Percentiles rank a stretch among this genome's conserved stretches.
Conservation (phyloP, 2,329 filamentous ascomycete species). For the Aspergillus sp. region DNA sequence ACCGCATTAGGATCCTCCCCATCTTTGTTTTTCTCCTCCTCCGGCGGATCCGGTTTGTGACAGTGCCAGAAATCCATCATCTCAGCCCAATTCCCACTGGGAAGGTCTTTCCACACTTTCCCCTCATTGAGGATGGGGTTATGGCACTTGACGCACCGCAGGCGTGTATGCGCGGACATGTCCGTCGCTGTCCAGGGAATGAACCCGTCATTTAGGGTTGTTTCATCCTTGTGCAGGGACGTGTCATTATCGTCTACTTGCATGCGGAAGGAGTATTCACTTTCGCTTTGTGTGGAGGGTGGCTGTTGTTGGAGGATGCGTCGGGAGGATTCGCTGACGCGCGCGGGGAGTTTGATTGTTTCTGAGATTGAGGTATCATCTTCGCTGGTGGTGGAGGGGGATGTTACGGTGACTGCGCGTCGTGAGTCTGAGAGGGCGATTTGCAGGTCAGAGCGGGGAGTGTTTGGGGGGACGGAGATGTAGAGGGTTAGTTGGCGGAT, state of each 20-base stretch:
- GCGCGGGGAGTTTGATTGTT: slow-evolving; percentile 53
- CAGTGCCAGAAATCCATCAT: slow-evolving; percentile 99
- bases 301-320: slow-evolving; percentile 19
- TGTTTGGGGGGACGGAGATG: slow-evolving; percentile 46
- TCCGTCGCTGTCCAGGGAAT: slow-evolving; percentile 43
- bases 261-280: slow-evolving; percentile 55
- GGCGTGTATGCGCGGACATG: slow-evolving; percentile 33
- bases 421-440: slow-evolving; percentile 40
- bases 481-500: slow-evolving; percentile 62
- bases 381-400: slow-evolving; percentile 28
- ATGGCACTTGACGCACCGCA: slow-evolving; percentile 44
- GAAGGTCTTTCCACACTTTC: slow-evolving; percentile 82
- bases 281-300: neutral
- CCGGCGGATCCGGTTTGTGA: slow-evolving; percentile 73
- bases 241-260: slow-evolving; percentile 45
- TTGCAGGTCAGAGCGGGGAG: slow-evolving; percentile 17
- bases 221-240: neutral
- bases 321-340: slow-evolving; percentile 32
- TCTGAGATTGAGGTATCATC: slow-evolving; percentile 23
- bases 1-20: slow-evolving; percentile 49
- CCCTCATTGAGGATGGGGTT: slow-evolving; percentile 28
- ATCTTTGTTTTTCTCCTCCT: slow-evolving; percentile 40
- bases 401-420: slow-evolving; percentile 32
- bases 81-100: slow-evolving; percentile 97
- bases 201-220: slow-evolving; percentile 27